Conservation (phyloP, 2,329 filamentous ascomycete species). For the Xylaria sp. region DNA sequence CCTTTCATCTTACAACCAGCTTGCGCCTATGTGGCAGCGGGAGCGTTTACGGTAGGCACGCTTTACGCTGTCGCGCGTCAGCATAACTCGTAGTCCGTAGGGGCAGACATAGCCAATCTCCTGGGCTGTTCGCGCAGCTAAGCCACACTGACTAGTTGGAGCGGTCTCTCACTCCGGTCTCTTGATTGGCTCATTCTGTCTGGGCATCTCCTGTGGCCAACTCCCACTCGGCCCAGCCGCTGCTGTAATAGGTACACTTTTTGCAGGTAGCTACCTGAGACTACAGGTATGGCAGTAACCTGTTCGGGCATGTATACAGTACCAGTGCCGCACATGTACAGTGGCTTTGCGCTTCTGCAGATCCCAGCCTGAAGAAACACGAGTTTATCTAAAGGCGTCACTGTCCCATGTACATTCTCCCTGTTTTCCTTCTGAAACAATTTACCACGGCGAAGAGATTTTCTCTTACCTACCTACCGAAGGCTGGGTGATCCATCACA, state of each 20-base stretch:
- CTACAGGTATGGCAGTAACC: background rate
- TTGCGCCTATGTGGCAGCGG: no score
- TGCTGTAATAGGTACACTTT: background rate
- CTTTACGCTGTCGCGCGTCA: no score
- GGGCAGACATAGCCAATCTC: background rate
- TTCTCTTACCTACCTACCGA: conserved; percentile 39
- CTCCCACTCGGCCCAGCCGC: background rate
- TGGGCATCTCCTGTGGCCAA: background rate
- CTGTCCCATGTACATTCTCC: conserved; percentile 40
- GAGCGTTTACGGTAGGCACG: no score
- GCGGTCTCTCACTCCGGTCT: background rate
- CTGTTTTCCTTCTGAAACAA: conserved; percentile 43
- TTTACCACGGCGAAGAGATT: conserved; percentile 42
- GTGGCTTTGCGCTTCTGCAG: conserved; percentile 33
- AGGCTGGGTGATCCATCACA: conserved; percentile 45
- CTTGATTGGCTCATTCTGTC: conserved; percentile 23
- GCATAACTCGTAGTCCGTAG: no score
- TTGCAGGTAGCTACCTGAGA: background rate
- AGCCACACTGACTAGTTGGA: conserved; percentile 30
- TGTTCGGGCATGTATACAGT: conserved; percentile 1
- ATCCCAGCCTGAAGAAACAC: conserved; percentile 45
- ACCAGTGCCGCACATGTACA: background rate
- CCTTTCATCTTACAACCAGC: no score
- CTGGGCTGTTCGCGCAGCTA: conserved; percentile 22
- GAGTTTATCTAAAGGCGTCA: conserved; percentile 42